These are phyloP conservation scores for Oryza coarctata DNA, from an alignment of 176 grass and related monocot genomes.

Conservation along the genomic window DNA sequence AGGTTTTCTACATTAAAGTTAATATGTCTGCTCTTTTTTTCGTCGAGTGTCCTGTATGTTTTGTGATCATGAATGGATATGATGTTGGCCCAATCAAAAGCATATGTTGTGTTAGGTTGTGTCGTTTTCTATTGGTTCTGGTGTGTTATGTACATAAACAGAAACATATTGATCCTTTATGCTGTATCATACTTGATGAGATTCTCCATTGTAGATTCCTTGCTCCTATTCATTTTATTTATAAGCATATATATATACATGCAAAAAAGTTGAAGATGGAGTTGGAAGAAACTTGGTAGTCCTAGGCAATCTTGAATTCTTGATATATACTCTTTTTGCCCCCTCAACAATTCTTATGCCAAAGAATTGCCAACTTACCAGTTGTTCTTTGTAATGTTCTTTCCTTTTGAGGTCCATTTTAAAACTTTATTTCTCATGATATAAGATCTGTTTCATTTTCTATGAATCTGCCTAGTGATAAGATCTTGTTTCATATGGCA, in stretches of 20 bases:
- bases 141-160: background rate
- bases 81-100: background rate
- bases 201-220: background rate
- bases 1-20: background rate
- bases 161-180: background rate
- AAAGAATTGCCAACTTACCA: background rate
- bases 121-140: background rate
- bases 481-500: background rate
- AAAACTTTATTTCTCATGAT: background rate
- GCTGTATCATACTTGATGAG: background rate
- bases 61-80: background rate
- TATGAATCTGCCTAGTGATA: background rate
- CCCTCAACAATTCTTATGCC: background rate
- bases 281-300: background rate
- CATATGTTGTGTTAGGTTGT: background rate
- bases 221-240: slow-evolving; percentile 6
- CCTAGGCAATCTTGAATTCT: background rate
- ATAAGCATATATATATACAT: background rate
- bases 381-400: background rate
- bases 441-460: background rate
- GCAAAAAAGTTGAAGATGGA: background rate
- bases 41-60: background rate
- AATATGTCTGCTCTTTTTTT: background rate
- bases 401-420: background rate
- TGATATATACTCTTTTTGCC: background rate